phyloP scores from a whole-genome alignment of 2,329 filamentous ascomycete genomes.

The Ceratocystis albifundus region DNA sequence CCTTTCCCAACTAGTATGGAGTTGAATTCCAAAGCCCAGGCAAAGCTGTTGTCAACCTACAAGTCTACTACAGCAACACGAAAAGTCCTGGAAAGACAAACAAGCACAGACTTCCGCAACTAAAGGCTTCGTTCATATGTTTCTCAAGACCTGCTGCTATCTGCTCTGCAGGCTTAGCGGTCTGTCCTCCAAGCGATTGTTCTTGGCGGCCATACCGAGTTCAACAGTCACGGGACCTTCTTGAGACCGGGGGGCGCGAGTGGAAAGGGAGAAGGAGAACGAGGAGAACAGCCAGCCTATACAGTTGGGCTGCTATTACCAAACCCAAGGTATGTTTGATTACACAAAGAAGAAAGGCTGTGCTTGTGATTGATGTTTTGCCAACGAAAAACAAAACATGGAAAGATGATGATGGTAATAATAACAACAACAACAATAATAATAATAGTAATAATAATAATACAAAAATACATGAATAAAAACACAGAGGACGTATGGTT shows the following conservation, averaged over 20 bases:
- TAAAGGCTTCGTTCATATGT: background rate
- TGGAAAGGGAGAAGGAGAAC: background rate
- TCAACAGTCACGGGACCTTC: background rate
- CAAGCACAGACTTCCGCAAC: background rate
- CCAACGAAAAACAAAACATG: too few relatives aligned
- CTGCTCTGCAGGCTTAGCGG: background rate
- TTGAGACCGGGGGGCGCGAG: background rate
- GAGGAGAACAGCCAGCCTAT: background rate
- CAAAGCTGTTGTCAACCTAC: background rate
- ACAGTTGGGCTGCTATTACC: background rate
- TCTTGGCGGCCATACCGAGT: background rate
- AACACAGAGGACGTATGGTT: too few relatives aligned
- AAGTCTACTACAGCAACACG: background rate
- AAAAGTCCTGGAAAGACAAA: background rate
- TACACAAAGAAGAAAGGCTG: background rate
- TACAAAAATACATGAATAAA: too few relatives aligned
- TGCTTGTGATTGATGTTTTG: too few relatives aligned
- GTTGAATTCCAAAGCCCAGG: background rate
- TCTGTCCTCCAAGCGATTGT: background rate
- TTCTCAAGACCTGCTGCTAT: background rate
- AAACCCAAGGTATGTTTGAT: background rate
- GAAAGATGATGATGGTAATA: too few relatives aligned
- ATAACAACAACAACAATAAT: too few relatives aligned
- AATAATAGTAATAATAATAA: too few relatives aligned
- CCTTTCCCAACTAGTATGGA: background rate